Evolutionary conservation across 345 rosid genomes (phyloP).

Genomic region (Sapria himalayana): DNA sequence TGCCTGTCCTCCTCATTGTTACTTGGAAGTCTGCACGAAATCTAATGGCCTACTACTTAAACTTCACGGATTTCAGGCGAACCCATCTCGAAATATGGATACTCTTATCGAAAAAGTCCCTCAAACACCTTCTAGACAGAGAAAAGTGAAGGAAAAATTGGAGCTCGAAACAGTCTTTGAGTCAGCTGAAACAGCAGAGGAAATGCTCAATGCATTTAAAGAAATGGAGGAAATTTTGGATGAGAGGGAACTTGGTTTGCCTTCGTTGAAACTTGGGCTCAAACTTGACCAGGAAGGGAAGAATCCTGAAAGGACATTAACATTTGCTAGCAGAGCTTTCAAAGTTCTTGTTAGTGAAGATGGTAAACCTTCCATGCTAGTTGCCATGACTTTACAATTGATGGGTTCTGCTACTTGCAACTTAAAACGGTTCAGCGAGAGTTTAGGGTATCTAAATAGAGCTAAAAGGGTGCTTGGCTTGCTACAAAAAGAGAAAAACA

Average conservation of each 20-base stretch:
- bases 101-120: conserved; percentile 29
- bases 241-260: conserved; percentile 55
- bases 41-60: conserved; percentile 15
- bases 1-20: conserved; percentile 8
- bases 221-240: conserved; percentile 55
- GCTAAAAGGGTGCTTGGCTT: conserved; percentile 43
- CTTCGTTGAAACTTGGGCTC: conserved; percentile 58
- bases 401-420: conserved; percentile 55
- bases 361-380: conserved; percentile 23
- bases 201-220: conserved; percentile 49
- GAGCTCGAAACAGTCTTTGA: conserved; percentile 77
- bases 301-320: conserved; percentile 44
- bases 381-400: conserved; percentile 58
- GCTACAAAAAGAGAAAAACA: conserved; percentile 32
- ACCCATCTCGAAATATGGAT: conserved; percentile 24
- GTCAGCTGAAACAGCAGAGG: conserved; percentile 52
- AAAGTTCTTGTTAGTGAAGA: conserved; percentile 31
- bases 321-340: conserved; percentile 51
- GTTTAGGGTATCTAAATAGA: conserved; percentile 57
- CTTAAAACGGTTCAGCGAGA: conserved; percentile 55
- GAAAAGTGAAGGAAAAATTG: conserved; percentile 30
- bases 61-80: conserved; percentile 15
- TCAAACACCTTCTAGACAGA: conserved; percentile 31
- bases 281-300: conserved; percentile 77
- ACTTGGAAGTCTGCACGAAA: conserved; percentile 18